Evolutionary conservation across 2,329 filamentous ascomycete species (phyloP).

Genomic region (Sporothrix curviconia): DNA sequence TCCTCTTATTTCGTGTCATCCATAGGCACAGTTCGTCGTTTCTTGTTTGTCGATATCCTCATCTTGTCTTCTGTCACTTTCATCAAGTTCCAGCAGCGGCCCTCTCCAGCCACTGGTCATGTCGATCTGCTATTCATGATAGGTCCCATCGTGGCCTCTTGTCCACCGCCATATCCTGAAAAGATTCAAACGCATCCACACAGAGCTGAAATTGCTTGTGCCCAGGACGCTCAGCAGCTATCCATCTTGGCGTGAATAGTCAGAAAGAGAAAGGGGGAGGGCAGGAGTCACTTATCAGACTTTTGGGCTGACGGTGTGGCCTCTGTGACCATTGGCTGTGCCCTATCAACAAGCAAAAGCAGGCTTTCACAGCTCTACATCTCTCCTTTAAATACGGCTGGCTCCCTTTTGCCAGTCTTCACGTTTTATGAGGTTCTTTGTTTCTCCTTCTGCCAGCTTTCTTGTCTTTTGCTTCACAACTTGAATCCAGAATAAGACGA

Average conservation of each 20-base stretch:
- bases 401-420: background rate
- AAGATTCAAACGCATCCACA: background rate
- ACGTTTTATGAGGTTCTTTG: background rate
- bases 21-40: no score
- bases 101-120: background rate
- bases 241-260: background rate
- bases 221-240: no score
- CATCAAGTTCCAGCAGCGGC: background rate
- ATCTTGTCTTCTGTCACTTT: background rate
- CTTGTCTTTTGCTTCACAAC: background rate
- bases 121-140: constrained; percentile 10
- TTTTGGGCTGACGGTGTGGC: background rate
- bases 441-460: background rate
- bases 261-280: background rate
- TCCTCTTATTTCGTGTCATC: background rate
- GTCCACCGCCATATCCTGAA: background rate
- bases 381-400: background rate
- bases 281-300: constrained; percentile 7
- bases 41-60: no score
- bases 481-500: background rate
- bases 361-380: background rate
- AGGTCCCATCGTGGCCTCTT: background rate
- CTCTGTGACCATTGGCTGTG: no score
- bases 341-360: background rate
- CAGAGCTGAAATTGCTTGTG: background rate